These are phyloP conservation scores for Karstenula rhodostoma DNA, from an alignment of 2,329 filamentous ascomycete genomes.

Conservation along the genomic window DNA sequence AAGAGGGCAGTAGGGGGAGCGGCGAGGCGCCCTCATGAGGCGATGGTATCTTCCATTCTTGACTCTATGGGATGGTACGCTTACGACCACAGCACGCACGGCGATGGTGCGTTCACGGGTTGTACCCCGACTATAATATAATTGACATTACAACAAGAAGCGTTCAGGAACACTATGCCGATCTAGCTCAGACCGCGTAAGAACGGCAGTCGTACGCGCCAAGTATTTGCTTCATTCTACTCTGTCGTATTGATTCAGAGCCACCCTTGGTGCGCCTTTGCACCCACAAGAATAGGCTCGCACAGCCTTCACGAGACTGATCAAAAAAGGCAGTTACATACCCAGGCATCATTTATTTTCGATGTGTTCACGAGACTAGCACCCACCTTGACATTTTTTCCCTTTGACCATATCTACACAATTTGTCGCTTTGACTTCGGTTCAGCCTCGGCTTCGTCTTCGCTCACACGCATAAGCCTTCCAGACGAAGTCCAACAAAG, in stretches of 20 bases:
- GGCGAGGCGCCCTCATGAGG: not conserved
- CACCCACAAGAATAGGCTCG: no score
- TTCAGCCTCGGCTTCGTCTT: no score
- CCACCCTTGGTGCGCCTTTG: no score
- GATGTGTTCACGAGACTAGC: no score
- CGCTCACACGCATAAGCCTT: not conserved
- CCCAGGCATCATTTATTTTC: no score
- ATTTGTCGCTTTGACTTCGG: no score
- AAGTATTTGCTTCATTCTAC: no score
- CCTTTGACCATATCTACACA: no score
- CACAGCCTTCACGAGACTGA: no score
- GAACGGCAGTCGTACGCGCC: not conserved
- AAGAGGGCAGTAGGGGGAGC: constrained; percentile 43
- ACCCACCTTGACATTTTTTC: no score
- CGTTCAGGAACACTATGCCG: not conserved
- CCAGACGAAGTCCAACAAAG: not conserved
- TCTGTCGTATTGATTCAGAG: no score
- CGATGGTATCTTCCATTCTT: not conserved
- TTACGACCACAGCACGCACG: not conserved
- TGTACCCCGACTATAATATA: not conserved
- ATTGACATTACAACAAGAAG: not conserved
- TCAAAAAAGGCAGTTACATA: no score
- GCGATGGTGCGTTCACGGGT: not conserved
- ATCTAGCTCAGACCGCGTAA: not conserved
- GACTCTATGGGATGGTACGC: not conserved